These are phyloP conservation scores for Aspergillus sclerotialis DNA, from an alignment of 2,329 filamentous ascomycete genomes.

Conservation along the genomic window DNA sequence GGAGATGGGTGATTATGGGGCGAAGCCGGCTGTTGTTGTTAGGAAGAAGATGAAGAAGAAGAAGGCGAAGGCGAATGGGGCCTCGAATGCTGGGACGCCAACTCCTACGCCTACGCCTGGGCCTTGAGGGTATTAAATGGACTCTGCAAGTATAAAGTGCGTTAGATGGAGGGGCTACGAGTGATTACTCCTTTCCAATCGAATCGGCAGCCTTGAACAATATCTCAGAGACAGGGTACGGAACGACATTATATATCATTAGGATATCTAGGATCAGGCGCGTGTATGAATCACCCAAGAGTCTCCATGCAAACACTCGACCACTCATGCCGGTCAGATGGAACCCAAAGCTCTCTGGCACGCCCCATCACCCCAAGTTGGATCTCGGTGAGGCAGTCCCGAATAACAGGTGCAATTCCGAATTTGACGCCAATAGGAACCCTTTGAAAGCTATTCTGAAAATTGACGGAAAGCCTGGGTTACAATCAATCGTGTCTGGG, in stretches of 20 bases:
- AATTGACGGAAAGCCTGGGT: too few relatives aligned
- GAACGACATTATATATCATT: slow-evolving; percentile 4
- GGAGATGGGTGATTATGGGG: slow-evolving; percentile 67
- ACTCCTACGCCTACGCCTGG: slow-evolving; percentile 48
- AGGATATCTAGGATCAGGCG: slow-evolving; percentile 6
- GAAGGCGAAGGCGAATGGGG: slow-evolving; percentile 49
- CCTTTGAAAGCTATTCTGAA: too few relatives aligned
- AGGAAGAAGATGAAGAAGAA: slow-evolving; percentile 71
- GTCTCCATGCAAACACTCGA: not conserved
- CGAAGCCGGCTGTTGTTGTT: slow-evolving; percentile 67
- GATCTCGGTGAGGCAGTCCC: too few relatives aligned
- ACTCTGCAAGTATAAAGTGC: not conserved
- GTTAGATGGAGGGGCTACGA: too few relatives aligned
- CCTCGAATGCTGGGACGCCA: slow-evolving; percentile 49
- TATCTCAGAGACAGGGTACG: too few relatives aligned
- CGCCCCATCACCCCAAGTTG: too few relatives aligned
- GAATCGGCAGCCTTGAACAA: too few relatives aligned
- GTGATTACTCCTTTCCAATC: too few relatives aligned
- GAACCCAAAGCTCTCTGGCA: not conserved
- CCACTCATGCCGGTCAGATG: not conserved
- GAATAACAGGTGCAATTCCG: too few relatives aligned
- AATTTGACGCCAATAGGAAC: too few relatives aligned
- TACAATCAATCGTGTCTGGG: too few relatives aligned
- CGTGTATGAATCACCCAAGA: slow-evolving; percentile 2
- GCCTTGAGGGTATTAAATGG: slow-evolving; percentile 20